Conservation (phyloP, 352 stramenopile genomes). For the Globisporangium rhizosaccharum region DNA sequence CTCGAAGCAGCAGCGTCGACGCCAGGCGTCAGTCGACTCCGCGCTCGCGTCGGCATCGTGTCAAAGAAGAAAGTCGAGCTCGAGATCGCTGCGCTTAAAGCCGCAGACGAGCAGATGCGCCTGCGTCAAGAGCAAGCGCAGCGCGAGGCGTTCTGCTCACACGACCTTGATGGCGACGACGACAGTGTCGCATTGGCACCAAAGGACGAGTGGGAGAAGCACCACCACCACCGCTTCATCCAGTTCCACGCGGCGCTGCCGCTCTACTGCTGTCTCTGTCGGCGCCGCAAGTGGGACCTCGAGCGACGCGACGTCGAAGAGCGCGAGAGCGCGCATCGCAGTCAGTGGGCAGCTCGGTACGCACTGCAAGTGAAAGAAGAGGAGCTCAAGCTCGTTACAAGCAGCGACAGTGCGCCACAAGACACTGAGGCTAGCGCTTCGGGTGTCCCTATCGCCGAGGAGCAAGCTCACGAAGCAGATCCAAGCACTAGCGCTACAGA, state of each 20-base stretch:
- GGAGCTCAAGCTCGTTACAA: slow-evolving; percentile 26
- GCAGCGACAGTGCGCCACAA: neutral
- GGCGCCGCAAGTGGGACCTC: slow-evolving; percentile 56
- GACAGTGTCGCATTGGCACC: slow-evolving; percentile 18
- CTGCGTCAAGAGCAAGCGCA: slow-evolving; percentile 17
- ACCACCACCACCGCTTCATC: slow-evolving; percentile 66
- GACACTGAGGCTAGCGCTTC: neutral
- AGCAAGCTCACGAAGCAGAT: neutral
- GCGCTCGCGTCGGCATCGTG: slow-evolving; percentile 36
- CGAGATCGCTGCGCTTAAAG: slow-evolving; percentile 39
- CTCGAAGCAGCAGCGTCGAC: slow-evolving; percentile 18
- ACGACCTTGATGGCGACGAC: neutral
- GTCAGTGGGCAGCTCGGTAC: slow-evolving; percentile 25
- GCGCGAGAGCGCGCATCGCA: slow-evolving; percentile 35
- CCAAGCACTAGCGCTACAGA: no score
- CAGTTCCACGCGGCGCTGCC: slow-evolving; percentile 19
- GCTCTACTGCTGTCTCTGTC: slow-evolving; percentile 60
- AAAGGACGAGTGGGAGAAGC: slow-evolving; percentile 63
- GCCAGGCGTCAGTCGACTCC: slow-evolving; percentile 26
- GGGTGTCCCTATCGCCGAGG: neutral
- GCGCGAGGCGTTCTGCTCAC: slow-evolving; percentile 11
- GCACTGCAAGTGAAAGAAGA: slow-evolving; percentile 41
- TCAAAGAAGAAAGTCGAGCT: slow-evolving; percentile 53
- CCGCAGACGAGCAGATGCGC: slow-evolving; percentile 30
- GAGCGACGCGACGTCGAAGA: slow-evolving; percentile 39